Base-by-base conservation (phyloP, 164 flowering plant species). In the Chloranthus sessilifolius region DNA sequence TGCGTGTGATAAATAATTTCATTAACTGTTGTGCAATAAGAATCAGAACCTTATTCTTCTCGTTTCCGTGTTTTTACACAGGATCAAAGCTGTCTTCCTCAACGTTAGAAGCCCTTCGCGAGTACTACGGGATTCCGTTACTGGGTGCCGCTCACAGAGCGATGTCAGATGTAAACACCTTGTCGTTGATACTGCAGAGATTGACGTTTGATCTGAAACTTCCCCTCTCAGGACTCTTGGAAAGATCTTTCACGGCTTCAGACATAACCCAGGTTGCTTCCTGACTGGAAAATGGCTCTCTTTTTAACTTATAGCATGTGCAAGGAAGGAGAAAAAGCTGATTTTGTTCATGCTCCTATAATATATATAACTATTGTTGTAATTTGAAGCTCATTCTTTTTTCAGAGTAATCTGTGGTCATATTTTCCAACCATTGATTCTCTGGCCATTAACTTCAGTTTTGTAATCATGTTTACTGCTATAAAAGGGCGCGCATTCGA, bases 61-160 rank as follows among this genome's bases (percentile, higher is more conserved):
- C 14, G 26, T 52, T 12, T 49, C 50, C n/a, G n/a, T 7, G 29
- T 35, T 52, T 45, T 16, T 28, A 30, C 24, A 46, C 70, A 83
- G 96, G 82, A 10, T 40, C 69, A 14, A 71, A 74, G 37, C 45
- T 52, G 29, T 6, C 70, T 16, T 50, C 74, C 3, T 19, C 26
- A 12, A 58, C 80, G 2, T 40, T 83, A 50, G 59, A 74, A 66
- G 73, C 85, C 12, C 85, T 92, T 43, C 64, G 86, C 0, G 74
- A 79, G 50, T 45, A 70, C 62, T 85, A 61, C 44, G 50, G 48
- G 2, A 74, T 92, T 53, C 77, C 69, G 1, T 52, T 59, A 52
- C 39, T 24, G 11, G 96, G 96, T 50, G 9, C 74, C 31, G 94
- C 94, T 28, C 98, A 92, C 64, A 72, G 94, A 60, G 98, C 96